These are phyloP conservation scores for Boletus rufocinnamomeus DNA, from an alignment of 768 basidiomycete genomes.

Conservation along the genomic window DNA sequence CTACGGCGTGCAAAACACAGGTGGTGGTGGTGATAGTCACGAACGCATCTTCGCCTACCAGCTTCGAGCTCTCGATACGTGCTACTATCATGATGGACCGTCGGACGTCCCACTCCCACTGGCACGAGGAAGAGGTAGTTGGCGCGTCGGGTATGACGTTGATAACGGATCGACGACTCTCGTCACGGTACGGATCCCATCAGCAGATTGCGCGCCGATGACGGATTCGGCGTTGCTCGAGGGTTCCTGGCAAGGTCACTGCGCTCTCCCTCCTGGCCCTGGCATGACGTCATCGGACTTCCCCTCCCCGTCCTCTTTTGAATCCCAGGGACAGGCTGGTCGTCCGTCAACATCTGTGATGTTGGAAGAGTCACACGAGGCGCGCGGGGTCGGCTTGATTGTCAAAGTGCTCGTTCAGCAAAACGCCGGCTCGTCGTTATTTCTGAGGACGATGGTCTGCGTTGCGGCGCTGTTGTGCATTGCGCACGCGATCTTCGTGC, in stretches of 20 bases:
- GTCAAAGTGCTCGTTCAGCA: constrained; percentile 18
- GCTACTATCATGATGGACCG: background rate
- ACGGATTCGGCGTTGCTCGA: background rate
- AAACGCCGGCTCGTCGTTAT: background rate
- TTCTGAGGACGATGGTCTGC: constrained; percentile 11
- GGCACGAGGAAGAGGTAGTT: too few relatives aligned
- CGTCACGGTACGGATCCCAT: background rate
- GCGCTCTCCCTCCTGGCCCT: too few relatives aligned
- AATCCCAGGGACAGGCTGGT: background rate
- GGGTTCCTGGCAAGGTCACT: background rate
- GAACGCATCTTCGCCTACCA: background rate
- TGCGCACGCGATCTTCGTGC: constrained; percentile 6
- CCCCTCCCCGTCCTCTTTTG: background rate
- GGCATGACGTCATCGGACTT: background rate
- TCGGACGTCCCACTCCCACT: background rate
- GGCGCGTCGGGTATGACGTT: background rate
- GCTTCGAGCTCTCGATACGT: background rate
- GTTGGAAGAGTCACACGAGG: background rate
- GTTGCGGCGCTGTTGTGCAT: constrained; percentile 2
- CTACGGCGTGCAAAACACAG: background rate
- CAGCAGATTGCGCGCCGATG: background rate
- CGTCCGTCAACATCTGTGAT: background rate
- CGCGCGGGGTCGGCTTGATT: constrained; percentile 13
- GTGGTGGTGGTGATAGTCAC: background rate
- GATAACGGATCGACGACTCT: background rate